Evolutionary conservation across 257 asterid genomes (phyloP).

Genomic region (Cruciata laevipes): DNA sequence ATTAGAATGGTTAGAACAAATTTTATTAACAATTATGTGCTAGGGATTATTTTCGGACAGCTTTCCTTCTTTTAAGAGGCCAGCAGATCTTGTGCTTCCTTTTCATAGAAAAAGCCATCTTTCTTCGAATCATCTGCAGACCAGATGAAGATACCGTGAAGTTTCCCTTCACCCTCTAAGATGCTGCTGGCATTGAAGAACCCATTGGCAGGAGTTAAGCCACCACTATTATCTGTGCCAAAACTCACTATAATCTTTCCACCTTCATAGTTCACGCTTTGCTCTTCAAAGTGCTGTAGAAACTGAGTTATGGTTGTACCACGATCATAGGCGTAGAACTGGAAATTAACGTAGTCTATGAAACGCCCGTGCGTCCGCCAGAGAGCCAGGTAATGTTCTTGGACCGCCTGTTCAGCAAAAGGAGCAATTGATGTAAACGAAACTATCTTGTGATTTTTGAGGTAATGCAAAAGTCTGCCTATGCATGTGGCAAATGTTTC

Average conservation of each 20-base stretch:
- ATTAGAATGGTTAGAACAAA: neutral
- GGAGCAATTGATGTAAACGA: slow-evolving; percentile 66
- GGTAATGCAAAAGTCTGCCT: slow-evolving; percentile 43
- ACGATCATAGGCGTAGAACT: slow-evolving; percentile 53
- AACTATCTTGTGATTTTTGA: slow-evolving; percentile 43
- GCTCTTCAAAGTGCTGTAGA: slow-evolving; percentile 46
- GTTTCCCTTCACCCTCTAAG: slow-evolving; percentile 46
- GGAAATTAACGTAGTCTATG: slow-evolving; percentile 66
- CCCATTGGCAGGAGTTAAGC: slow-evolving; percentile 52
- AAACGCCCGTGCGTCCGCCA: slow-evolving; percentile 54
- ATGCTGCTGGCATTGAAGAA: slow-evolving; percentile 51
- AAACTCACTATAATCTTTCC: slow-evolving; percentile 54
- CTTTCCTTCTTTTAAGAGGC: slow-evolving; percentile 13
- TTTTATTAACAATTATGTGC: neutral
- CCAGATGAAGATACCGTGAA: slow-evolving; percentile 75
- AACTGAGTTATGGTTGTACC: slow-evolving; percentile 49
- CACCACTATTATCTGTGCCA: slow-evolving; percentile 60
- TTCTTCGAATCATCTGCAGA: slow-evolving; percentile 75
- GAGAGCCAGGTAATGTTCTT: slow-evolving; percentile 51
- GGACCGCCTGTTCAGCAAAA: slow-evolving; percentile 36
- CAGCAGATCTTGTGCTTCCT: slow-evolving; percentile 46
- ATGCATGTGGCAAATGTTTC: slow-evolving; percentile 69
- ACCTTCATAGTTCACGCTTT: slow-evolving; percentile 43
- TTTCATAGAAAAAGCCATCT: slow-evolving; percentile 42
- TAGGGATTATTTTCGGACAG: neutral